Conservation (phyloP, 2,329 filamentous ascomycete genomes). For the Penicillium sp. region DNA sequence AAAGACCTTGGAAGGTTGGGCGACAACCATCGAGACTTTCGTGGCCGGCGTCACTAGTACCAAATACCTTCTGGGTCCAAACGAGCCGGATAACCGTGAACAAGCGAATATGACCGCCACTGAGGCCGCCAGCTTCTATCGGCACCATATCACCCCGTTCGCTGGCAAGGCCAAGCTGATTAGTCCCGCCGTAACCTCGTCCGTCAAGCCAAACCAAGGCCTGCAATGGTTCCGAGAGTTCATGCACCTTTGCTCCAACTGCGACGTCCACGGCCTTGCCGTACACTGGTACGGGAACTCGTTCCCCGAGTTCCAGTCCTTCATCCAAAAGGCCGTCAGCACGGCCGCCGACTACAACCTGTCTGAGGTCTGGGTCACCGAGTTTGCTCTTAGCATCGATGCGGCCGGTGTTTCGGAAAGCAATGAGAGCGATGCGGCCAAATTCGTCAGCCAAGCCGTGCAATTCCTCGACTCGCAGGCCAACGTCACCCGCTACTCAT, state of each 20-base stretch:
- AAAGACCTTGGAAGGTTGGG: constrained; percentile 39
- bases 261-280: constrained; percentile 41
- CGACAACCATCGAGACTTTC: constrained; percentile 31
- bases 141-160: constrained; percentile 40
- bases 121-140: constrained; percentile 38
- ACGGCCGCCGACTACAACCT: constrained; percentile 37
- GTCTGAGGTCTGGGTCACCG: constrained; percentile 46
- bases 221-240: constrained; percentile 44
- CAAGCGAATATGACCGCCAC: constrained; percentile 40
- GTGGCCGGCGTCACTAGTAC: constrained; percentile 35
- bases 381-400: constrained; percentile 41
- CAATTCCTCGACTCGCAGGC: constrained; percentile 38
- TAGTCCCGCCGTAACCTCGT: constrained; percentile 43
- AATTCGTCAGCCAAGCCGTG: constrained; percentile 39
- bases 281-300: constrained; percentile 47
- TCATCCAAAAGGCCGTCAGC: constrained; percentile 37
- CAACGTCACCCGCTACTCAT: constrained; percentile 44
- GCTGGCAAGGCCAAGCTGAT: constrained; percentile 42
- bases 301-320: constrained; percentile 37
- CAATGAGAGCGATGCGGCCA: constrained; percentile 22
- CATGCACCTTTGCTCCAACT: constrained; percentile 40
- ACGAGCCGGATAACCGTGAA: constrained; percentile 43
- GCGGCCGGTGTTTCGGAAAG: constrained; percentile 21
- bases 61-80: constrained; percentile 44
- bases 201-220: constrained; percentile 31